Percentiles rank a stretch among this genome's conserved stretches.
These are phyloP conservation scores for Sporothrix brasiliensis DNA, from an alignment of 2,329 filamentous ascomycete genomes.

Conservation along the genomic window DNA sequence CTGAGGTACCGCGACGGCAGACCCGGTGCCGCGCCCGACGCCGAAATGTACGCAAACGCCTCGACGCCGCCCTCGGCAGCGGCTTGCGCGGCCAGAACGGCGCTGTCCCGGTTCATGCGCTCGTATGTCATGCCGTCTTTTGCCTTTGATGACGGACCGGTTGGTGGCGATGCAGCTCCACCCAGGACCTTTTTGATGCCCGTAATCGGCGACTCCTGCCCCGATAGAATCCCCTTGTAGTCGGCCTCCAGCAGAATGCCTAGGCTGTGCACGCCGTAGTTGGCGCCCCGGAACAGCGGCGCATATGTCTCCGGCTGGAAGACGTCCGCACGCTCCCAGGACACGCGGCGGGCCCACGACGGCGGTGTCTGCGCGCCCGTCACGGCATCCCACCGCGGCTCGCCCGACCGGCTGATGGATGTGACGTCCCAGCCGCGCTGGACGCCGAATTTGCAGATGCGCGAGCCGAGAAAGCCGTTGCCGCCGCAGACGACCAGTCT, in stretches of 20 bases:
- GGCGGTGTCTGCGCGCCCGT: constrained; percentile 72
- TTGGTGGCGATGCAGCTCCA: constrained; percentile 49
- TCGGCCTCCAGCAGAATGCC: constrained; percentile 95
- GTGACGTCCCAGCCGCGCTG: constrained; percentile 87
- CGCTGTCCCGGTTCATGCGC: constrained; percentile 91
- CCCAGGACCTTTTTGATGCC: constrained; percentile 78
- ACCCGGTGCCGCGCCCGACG: constrained; percentile 80
- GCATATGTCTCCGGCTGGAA: constrained; percentile 80
- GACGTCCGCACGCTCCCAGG: constrained; percentile 88
- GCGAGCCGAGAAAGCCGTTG: constrained; percentile 83
- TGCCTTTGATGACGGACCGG: neutral
- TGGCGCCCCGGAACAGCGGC: constrained; percentile 71
- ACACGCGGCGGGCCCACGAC: constrained; percentile 77
- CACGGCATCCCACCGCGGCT: constrained; percentile 80
- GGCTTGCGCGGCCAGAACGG: constrained; percentile 79
- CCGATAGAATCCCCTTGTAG: constrained; percentile 90
- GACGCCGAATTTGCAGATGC: constrained; percentile 90
- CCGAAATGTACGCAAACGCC: constrained; percentile 86
- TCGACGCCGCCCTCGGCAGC: constrained; percentile 65
- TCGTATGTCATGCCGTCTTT: constrained; percentile 76
- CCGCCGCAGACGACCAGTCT: constrained; percentile 89
- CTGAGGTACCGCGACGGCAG: constrained; percentile 83
- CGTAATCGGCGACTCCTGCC: constrained; percentile 76
- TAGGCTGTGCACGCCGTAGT: constrained; percentile 91
- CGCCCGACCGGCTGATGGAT: constrained; percentile 89